These are phyloP conservation scores for Scenedesmus sp. DNA, from an alignment of 163 green algal genomes.

Conservation along the genomic window DNA sequence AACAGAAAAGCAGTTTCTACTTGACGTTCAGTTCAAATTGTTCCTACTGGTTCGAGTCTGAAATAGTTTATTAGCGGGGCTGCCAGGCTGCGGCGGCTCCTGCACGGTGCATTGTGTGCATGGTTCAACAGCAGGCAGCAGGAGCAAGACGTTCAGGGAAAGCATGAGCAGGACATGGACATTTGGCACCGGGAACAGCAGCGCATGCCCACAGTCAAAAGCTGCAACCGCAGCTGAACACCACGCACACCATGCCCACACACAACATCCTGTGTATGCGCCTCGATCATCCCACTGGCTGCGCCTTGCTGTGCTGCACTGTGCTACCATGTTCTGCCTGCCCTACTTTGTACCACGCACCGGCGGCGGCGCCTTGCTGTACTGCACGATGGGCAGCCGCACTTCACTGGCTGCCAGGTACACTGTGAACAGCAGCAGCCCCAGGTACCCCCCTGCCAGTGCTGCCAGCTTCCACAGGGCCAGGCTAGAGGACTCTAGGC, in stretches of 20 bases:
- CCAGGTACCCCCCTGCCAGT: slow-evolving; percentile 60
- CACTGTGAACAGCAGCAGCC: slow-evolving; percentile 63
- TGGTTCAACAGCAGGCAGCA: no score
- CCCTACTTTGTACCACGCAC: neutral
- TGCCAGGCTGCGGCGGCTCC: slow-evolving; percentile 15
- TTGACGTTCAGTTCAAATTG: neutral
- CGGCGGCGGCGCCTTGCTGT: slow-evolving; percentile 58
- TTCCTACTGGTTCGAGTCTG: no score
- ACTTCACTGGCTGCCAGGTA: slow-evolving; percentile 63
- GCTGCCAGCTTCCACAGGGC: slow-evolving; percentile 21
- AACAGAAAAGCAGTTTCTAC: neutral
- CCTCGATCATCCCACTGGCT: neutral
- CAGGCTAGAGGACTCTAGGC: slow-evolving; percentile 52
- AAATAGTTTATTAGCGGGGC: neutral
- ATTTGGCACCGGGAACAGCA: no score
- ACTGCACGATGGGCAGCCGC: slow-evolving; percentile 72
- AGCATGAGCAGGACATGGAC: no score
- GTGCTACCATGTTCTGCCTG: neutral
- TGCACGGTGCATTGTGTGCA: neutral
- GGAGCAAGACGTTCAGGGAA: neutral
- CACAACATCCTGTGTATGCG: neutral
- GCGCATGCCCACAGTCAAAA: no score
- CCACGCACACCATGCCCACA: neutral
- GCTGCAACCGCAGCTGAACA: neutral
- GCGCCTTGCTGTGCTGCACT: slow-evolving; percentile 13